Evolutionary conservation across 208 protist species (phyloP).

Genomic region (Trypanosoma platydactyli): DNA sequence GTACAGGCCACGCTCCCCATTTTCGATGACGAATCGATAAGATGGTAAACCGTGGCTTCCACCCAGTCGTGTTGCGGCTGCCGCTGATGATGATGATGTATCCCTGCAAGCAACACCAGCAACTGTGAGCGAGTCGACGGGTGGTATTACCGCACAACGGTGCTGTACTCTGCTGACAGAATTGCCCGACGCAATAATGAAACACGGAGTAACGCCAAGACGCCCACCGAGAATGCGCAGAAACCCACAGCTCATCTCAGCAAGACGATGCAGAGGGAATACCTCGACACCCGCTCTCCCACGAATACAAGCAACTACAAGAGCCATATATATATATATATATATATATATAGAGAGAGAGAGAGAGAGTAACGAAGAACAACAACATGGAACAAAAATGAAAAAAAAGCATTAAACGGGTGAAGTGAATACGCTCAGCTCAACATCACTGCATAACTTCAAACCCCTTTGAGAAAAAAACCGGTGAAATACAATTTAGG

Average conservation of each 20-base stretch:
- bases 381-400: too few relatives aligned
- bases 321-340: too few relatives aligned
- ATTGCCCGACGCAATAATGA: too few relatives aligned
- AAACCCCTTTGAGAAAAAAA: neutral
- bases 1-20: slow-evolving; percentile 53
- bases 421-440: too few relatives aligned
- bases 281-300: neutral
- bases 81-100: neutral
- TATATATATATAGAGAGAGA: too few relatives aligned
- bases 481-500: neutral
- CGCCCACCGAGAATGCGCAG: neutral
- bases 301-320: too few relatives aligned
- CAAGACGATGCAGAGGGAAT: neutral
- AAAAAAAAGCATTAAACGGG: too few relatives aligned
- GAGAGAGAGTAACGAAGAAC: too few relatives aligned
- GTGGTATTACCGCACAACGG: slow-evolving; percentile 31
- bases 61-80: neutral
- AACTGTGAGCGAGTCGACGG: slow-evolving; percentile 37
- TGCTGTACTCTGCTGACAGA: neutral
- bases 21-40: slow-evolving; percentile 47
- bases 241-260: neutral
- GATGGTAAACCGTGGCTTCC: neutral
- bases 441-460: neutral
- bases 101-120: neutral
- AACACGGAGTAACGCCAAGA: neutral